phyloP scores from a whole-genome alignment of 164 flowering plant species.

The Magnolia changhungtana region DNA sequence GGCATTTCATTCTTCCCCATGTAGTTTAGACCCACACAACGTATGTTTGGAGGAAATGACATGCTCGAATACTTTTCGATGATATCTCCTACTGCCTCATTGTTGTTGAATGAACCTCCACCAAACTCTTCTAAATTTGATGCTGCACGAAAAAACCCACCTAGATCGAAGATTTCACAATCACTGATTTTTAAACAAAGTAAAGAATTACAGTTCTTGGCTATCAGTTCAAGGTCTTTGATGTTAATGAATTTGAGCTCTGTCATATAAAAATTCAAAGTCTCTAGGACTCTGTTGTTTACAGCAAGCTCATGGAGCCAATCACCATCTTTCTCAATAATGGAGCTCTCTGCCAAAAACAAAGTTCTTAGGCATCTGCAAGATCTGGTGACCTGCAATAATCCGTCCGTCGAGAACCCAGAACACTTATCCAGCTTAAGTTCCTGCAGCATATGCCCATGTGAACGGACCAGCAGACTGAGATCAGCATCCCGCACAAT shows the following conservation, averaged over 20 bases:
- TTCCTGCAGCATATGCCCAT: too few relatives aligned
- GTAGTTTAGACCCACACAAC: conserved; percentile 62
- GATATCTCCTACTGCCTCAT: too few relatives aligned
- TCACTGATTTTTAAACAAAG: conserved; percentile 69
- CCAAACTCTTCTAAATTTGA: conserved; percentile 71
- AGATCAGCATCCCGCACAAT: too few relatives aligned
- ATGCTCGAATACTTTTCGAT: conserved; percentile 29
- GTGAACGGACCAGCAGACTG: too few relatives aligned
- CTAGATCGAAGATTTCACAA: conserved; percentile 52
- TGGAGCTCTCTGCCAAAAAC: conserved; percentile 72
- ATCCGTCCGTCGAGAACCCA: too few relatives aligned
- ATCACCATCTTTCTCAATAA: conserved; percentile 55
- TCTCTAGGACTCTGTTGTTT: conserved; percentile 67
- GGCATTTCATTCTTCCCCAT: conserved; percentile 63
- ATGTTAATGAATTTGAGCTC: conserved; percentile 43
- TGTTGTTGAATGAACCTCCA: conserved; percentile 59
- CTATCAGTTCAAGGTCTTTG: conserved; percentile 74
- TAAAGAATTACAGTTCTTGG: conserved; percentile 63
- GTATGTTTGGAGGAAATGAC: conserved; percentile 50
- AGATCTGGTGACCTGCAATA: neutral
- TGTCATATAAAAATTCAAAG: conserved; percentile 73
- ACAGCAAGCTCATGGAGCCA: conserved; percentile 92
- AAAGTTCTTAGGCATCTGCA: conserved; percentile 62
- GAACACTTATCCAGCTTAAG: too few relatives aligned
- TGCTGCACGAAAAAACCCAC: conserved; percentile 59